Evolutionary conservation across 768 basidiomycete genomes (phyloP).

Genomic region (Scleroderma bovista): DNA sequence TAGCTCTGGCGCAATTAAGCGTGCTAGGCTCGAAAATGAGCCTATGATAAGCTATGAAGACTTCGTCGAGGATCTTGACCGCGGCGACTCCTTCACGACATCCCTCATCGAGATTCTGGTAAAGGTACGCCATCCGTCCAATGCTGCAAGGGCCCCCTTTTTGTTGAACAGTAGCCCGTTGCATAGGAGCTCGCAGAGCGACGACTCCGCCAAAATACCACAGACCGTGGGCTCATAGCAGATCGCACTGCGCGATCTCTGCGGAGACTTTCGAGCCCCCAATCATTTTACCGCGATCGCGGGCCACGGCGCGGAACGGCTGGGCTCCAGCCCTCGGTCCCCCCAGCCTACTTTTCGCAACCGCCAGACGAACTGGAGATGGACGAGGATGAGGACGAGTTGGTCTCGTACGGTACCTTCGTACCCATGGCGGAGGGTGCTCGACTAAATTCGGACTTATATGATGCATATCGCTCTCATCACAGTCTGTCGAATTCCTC

Average conservation of each 20-base stretch:
- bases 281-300: constrained; percentile 50
- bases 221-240: constrained; percentile 57
- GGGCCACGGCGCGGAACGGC: constrained; percentile 33
- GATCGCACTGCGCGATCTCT: constrained; percentile 63
- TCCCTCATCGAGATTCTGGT: constrained; percentile 72
- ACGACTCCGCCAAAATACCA: constrained; percentile 43
- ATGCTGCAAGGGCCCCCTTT: background rate
- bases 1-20: constrained; percentile 69
- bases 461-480: constrained; percentile 54
- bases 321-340: constrained; percentile 29
- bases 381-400: constrained; percentile 66
- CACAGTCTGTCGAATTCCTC: constrained; percentile 25
- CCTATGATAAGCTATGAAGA: constrained; percentile 65
- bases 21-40: constrained; percentile 64
- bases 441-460: constrained; percentile 54
- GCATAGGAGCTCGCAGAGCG: constrained; percentile 73
- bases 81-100: constrained; percentile 76
- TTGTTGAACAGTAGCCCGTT: constrained; percentile 2
- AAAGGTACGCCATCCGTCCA: constrained; percentile 46
- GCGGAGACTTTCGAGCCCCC: constrained; percentile 47
- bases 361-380: constrained; percentile 53
- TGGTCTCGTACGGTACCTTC: constrained; percentile 37
- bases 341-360: constrained; percentile 47
- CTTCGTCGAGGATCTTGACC: constrained; percentile 73
- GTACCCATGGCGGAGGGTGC: constrained; percentile 42